A percentile compares a stretch with the other conserved stretches of the same genome.
Conservation (phyloP, 768 basidiomycete genomes). For the Podaxis mareebaensis region DNA sequence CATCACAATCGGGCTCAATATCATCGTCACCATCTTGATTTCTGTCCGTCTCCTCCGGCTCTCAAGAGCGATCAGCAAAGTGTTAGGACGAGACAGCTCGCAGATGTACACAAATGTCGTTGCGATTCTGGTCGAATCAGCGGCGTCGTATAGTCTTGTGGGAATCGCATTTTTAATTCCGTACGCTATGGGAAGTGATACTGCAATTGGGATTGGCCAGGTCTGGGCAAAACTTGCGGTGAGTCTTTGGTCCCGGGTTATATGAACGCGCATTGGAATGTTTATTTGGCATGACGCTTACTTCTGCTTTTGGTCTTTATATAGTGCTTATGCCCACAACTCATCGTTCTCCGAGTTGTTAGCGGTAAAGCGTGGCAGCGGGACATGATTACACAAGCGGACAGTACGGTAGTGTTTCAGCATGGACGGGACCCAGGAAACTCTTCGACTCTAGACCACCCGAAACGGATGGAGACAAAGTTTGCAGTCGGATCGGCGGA, state of each 20-base stretch:
- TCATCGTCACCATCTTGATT: conserved; percentile 40
- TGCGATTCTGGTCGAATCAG: conserved; percentile 40
- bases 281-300: neutral
- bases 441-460: neutral
- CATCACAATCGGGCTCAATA: conserved; percentile 41
- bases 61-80: conserved; percentile 18
- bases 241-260: conserved; percentile 17
- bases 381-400: conserved; percentile 15
- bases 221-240: conserved; percentile 44
- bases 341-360: conserved; percentile 17
- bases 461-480: neutral
- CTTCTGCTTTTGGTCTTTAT: neutral
- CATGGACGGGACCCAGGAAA: neutral
- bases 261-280: neutral
- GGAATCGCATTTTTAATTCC: conserved; percentile 40
- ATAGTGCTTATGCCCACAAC: conserved; percentile 17
- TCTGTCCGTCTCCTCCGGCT: conserved; percentile 36
- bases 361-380: conserved; percentile 16
- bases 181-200: conserved; percentile 33
- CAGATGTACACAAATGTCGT: conserved; percentile 38
- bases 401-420: conserved; percentile 13
- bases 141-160: conserved; percentile 38
- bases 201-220: conserved; percentile 37
- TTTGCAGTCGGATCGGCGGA: conserved; percentile 2
- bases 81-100: conserved; percentile 33